Base-by-base conservation (phyloP, 2,329 filamentous ascomycete species). In the Fusarium nelsonii region DNA sequence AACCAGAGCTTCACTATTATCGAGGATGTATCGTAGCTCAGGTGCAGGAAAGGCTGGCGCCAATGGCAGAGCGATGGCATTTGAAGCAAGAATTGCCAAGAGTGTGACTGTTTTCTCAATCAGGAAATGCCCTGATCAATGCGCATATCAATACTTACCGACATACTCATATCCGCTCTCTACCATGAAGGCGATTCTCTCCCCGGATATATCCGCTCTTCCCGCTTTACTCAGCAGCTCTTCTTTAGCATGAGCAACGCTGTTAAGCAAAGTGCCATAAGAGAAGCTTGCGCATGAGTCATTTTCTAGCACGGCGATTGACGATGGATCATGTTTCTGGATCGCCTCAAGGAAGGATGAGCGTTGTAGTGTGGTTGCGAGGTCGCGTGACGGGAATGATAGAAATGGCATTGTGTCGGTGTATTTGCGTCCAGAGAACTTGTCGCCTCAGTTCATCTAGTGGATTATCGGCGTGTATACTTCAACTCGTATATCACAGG, bases 111-210 rank as follows among this genome's bases (percentile, higher is more conserved):
- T 3, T 0, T 6, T 14, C 0, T 1, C 3, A 15, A 3, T 54
- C 2, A 54, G 10, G 3, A 9, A 11, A 8, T 9, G 41, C 2
- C 0, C 8, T 6, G 12, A 26, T 36, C 1, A 8, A 10, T 16
- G 6, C 5, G 0, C 7, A 6, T 12, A 0, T 2, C 7, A 3
- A n/a, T n/a, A 23, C 84, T 78, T 89, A 97, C 95, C 95, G 82
- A 97, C 91, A 88, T 97, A 98, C 82, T 98, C 94, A 82, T 97
- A 98, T 80, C 94, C 91, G 80, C 97, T 98, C 84, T 97, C 95
- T 44, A 97, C 91, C 65, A 99, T 81, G 80, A 97, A 97, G 8
- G 94, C 94, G 71, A 99, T 86, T 70, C 96, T 87, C 81, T 97
- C 89, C 53, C 95, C 95, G 26, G 60, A 63, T 6, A 63, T 34